Conservation (phyloP, 148 eudicot genomes). For the Suaeda aralocaspica region DNA sequence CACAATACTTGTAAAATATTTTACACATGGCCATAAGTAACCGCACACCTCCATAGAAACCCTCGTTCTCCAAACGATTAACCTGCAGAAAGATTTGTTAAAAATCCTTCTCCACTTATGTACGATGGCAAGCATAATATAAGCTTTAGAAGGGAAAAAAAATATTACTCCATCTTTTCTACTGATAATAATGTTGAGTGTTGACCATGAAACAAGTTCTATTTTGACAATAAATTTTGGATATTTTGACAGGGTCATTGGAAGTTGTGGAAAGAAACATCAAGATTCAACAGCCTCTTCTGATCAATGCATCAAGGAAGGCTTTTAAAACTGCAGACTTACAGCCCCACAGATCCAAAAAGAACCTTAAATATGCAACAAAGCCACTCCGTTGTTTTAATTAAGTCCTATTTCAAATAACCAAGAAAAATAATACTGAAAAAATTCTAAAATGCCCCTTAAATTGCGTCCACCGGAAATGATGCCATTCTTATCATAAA, state of each 20-base stretch:
- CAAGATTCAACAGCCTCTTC: not conserved
- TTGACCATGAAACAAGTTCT: not conserved
- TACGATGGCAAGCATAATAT: no score
- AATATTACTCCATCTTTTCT: not conserved
- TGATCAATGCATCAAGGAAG: not conserved
- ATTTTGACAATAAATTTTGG: not conserved
- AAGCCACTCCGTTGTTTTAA: no score
- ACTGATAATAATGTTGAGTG: not conserved
- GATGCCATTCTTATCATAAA: no score
- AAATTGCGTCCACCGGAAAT: no score
- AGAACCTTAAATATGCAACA: no score
- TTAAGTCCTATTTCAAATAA: no score
- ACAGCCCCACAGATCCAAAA: not conserved
- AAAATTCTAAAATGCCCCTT: no score
- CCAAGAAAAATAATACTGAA: no score
- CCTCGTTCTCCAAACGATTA: slow-evolving; percentile 59
- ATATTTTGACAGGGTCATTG: no score
- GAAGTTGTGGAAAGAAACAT: no score
- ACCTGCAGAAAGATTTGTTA: slow-evolving; percentile 44
- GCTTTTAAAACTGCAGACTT: not conserved
- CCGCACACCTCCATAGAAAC: slow-evolving; percentile 97
- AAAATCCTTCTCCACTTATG: not conserved
- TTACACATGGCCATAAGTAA: slow-evolving; percentile 90
- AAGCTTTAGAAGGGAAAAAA: not conserved
- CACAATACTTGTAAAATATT: slow-evolving; percentile 70